Evolutionary conservation across 176 grass and related monocot species (phyloP).

Genomic region (Themeda triandra): DNA sequence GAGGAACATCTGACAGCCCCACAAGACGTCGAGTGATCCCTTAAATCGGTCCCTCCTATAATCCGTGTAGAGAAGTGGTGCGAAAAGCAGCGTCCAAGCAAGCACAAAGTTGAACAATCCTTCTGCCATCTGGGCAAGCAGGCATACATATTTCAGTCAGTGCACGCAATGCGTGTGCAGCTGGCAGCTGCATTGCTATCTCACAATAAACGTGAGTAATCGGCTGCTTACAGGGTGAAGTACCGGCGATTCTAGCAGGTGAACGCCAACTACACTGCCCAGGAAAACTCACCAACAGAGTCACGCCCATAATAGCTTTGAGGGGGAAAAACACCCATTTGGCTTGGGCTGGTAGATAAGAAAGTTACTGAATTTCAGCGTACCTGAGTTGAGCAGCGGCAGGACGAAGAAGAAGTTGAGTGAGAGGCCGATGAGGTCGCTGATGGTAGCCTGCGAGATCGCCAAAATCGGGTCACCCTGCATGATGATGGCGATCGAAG

Average conservation of each 20-base stretch:
- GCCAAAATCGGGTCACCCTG: slow-evolving; percentile 88
- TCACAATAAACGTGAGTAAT: background rate
- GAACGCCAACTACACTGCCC: slow-evolving; percentile 72
- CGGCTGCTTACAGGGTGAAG: slow-evolving; percentile 73
- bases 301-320: background rate
- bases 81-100: slow-evolving; percentile 85
- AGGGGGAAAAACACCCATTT: background rate
- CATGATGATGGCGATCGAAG: background rate
- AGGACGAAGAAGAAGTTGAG: slow-evolving; percentile 95
- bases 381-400: slow-evolving; percentile 73
- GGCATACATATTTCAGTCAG: background rate
- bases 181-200: too few relatives aligned
- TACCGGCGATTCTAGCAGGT: slow-evolving; percentile 68
- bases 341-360: background rate
- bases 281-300: slow-evolving; percentile 33
- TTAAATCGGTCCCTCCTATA: slow-evolving; percentile 60
- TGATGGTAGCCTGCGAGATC: slow-evolving; percentile 62
- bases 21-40: slow-evolving; percentile 79
- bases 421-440: slow-evolving; percentile 68
- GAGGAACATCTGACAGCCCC: slow-evolving; percentile 95
- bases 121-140: slow-evolving; percentile 51
- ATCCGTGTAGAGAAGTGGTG: slow-evolving; percentile 77
- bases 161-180: background rate
- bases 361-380: background rate
- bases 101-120: slow-evolving; percentile 92